These are phyloP conservation scores for Claviceps humidiphila DNA, from an alignment of 2,329 filamentous ascomycete genomes.

Conservation along the genomic window DNA sequence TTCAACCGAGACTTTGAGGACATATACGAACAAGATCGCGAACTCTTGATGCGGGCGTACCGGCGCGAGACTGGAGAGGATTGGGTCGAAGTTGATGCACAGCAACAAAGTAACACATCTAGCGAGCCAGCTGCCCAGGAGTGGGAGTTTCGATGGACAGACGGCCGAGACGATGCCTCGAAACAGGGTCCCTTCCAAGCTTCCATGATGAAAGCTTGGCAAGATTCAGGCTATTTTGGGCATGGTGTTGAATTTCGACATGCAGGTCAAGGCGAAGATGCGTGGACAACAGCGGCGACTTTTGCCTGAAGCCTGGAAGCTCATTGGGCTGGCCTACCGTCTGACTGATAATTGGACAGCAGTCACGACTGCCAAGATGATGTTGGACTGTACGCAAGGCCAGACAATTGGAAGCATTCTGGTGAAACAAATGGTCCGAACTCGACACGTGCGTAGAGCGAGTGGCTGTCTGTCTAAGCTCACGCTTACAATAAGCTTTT, in stretches of 20 bases:
- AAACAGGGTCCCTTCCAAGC: conserved; percentile 81
- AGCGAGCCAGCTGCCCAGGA: conserved; percentile 11
- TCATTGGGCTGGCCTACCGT: neutral
- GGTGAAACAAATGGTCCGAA: neutral
- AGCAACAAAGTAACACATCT: conserved; percentile 10
- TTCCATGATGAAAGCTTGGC: conserved; percentile 80
- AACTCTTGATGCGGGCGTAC: conserved; percentile 72
- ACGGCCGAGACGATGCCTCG: conserved; percentile 66
- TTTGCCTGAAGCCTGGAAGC: conserved; percentile 30
- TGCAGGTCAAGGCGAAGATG: conserved; percentile 35
- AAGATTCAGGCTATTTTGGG: conserved; percentile 82
- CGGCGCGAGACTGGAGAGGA: conserved; percentile 73
- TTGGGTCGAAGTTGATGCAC: conserved; percentile 47
- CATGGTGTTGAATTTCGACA: conserved; percentile 71
- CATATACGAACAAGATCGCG: conserved; percentile 83
- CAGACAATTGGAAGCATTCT: neutral
- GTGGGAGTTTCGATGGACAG: conserved; percentile 92
- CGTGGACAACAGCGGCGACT: conserved; percentile 37
- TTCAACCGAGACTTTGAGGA: conserved; percentile 72
- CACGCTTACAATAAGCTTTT: neutral
- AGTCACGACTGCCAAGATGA: neutral
- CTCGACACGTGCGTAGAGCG: neutral
- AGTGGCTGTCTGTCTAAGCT: neutral
- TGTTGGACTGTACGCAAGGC: neutral
- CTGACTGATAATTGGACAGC: neutral